These are phyloP conservation scores for Entophlyctis luteolus DNA, from an alignment of 192 early-diverging fungal species.

Conservation along the genomic window DNA sequence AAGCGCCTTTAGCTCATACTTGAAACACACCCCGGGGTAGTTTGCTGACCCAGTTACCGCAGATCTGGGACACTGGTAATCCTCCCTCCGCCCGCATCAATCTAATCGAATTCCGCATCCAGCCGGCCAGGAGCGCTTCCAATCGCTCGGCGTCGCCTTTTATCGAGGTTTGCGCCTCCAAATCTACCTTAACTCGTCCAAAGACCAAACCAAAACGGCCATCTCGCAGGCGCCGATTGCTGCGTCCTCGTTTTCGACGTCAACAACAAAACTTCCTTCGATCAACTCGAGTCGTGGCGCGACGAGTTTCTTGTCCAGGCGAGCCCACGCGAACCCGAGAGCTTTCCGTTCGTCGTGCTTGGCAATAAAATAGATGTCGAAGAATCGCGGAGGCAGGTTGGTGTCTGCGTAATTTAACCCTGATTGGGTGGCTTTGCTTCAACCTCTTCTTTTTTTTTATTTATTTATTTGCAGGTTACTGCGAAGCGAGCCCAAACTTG, in stretches of 20 bases:
- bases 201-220: neutral
- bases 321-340: slow-evolving; percentile 88
- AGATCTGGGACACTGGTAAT: neutral
- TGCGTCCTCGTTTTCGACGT: slow-evolving; percentile 97
- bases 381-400: slow-evolving; percentile 77
- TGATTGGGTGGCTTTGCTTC: neutral
- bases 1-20: slow-evolving; percentile 1
- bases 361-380: slow-evolving; percentile 98
- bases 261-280: slow-evolving; percentile 89
- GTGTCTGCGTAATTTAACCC: neutral
- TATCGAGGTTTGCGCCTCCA: slow-evolving; percentile 60
- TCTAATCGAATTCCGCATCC: slow-evolving; percentile 88
- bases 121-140: slow-evolving; percentile 98
- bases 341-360: slow-evolving; percentile 99
- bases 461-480: slow-evolving; percentile 64
- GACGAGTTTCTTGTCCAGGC: slow-evolving; percentile 98
- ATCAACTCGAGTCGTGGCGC: slow-evolving; percentile 94
- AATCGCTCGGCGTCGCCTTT: slow-evolving; percentile 96
- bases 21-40: neutral
- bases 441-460: neutral
- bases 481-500: slow-evolving; percentile 92
- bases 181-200: no score
- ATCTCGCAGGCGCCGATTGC: slow-evolving; percentile 81
- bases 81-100: neutral
- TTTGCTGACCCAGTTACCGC: neutral